Base-by-base conservation (phyloP, 805 yeast species). In the Wickerhamiella hasegawae region DNA sequence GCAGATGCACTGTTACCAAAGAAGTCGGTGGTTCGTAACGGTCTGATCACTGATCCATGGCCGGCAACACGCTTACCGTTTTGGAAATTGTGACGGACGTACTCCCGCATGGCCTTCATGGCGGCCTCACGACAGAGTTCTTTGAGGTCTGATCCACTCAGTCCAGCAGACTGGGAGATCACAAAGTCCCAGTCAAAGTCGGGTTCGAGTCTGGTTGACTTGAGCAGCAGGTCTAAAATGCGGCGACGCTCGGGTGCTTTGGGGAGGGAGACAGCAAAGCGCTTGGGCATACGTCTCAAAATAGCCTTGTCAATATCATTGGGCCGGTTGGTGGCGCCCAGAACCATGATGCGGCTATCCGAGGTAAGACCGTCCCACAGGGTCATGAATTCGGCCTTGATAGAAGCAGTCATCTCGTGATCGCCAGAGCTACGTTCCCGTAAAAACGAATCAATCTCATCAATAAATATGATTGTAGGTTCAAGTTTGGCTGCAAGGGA, bases 361-460 rank as follows among this genome's bases (percentile, higher is more conserved):
- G 41, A 40, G 8, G 79, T 68, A 22, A 87, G 62, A 0, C 98
- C 98, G 55, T 87, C 98, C 97, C 97, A 87, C 34, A 87, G 60
- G 0, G 95, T 83, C 96, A 87, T 87, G 51, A 87, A 90, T 56
- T 87, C 97, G 1, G 97, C 94, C 57, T 87, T 87, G 42, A 87
- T 63, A 69, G 78, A 76, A 1, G 95, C 82, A 21, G 94, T 84
- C n/a, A 82, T 84, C 57, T 87, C 98, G 58, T 87, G 96, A 57
- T 87, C 98, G 33, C 66, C 63, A 1, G 82, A 68, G 15, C 76
- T 68, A 42, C 98, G 68, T 51, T 83, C 94, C 45, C 96, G 69
- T 46, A 87, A 63, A 51, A 87, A 84, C 5, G 96, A 82, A 60
- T 87, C 98, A 40, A 87, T 90, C 57, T 87, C 98, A 58, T 87